phyloP scores from a whole-genome alignment of 2,329 filamentous ascomycete species.

The Fusarium begoniae region DNA sequence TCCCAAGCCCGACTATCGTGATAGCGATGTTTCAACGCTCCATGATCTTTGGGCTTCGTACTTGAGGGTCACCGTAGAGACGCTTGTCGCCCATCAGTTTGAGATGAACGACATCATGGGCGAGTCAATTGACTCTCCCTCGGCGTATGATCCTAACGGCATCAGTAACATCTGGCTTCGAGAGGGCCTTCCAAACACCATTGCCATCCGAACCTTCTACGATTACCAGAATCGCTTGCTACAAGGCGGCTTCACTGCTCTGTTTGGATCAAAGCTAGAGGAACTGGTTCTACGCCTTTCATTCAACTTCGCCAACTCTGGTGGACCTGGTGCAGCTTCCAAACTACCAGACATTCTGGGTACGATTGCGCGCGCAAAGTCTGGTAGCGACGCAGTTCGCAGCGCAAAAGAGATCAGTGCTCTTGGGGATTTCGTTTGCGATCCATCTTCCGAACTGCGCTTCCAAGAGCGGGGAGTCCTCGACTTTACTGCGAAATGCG shows the following conservation, averaged over 20 bases:
- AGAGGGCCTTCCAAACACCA: constrained; percentile 57
- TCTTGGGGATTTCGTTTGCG: constrained; percentile 59
- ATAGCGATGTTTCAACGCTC: constrained; percentile 54
- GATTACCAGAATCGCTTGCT: constrained; percentile 61
- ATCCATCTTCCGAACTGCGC: constrained; percentile 55
- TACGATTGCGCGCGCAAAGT: constrained; percentile 41
- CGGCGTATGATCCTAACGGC: constrained; percentile 8
- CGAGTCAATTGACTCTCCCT: constrained; percentile 42
- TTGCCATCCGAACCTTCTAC: constrained; percentile 62
- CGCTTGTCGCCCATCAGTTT: constrained; percentile 61
- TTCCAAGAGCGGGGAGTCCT: constrained; percentile 63
- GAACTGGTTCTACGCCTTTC: constrained; percentile 63
- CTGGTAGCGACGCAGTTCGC: constrained; percentile 55
- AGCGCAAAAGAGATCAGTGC: constrained; percentile 60
- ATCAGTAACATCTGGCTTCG: constrained; percentile 55
- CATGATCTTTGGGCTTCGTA: constrained; percentile 63
- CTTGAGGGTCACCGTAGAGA: constrained; percentile 59
- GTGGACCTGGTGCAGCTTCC: constrained; percentile 54
- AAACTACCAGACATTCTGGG: constrained; percentile 42
- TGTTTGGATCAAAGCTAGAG: constrained; percentile 62
- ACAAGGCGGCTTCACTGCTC: constrained; percentile 59
- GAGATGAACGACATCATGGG: constrained; percentile 62
- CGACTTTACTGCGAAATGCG: constrained; percentile 58
- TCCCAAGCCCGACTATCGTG: constrained; percentile 59
- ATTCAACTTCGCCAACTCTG: constrained; percentile 57